Base-by-base conservation (phyloP, 345 rosid genomes). In the Diplotaxis tenuifolia region DNA sequence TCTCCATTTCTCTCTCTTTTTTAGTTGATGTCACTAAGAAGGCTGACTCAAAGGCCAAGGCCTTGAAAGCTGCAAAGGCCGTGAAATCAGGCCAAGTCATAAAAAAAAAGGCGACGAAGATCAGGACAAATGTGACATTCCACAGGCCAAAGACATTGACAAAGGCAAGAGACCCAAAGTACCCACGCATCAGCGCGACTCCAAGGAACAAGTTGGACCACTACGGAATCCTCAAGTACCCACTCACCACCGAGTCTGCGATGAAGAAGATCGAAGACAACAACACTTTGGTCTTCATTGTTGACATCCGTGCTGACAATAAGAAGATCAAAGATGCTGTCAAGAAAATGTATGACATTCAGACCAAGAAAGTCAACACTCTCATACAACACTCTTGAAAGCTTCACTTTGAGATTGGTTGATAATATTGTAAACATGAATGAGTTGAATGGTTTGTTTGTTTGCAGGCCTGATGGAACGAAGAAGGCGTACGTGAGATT, bases 221-320 rank as follows among this genome's bases (percentile, higher is more conserved):
- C 3, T 85, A 85, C 79, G 85, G 80, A 29, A 85, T 85, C 62
- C 78, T 87, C 66, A 87, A 85, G 74, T 84, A 67, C 28, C 91
- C 91, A 7, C 84, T 87, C 57, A 87, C 91, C 1, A 85, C 91
- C 0, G 86, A 87, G 57, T 87, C 89, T 0, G 91, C 91, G 6
- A 87, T 87, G 89, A 85, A 87, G 75, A 87, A 87, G 79, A 85
- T 87, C 4, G 87, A 87, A 60, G 89, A 87, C 54, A 87, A 84
- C 85, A 87, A 82, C 79, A 87, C 91, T 14, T 62, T 87, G 49
- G 89, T 85, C 9, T 87, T 78, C 70, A 78, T 78, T 27, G 91
- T 87, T n/a, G 89, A 87, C 66, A 73, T 85, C 54, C 84, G 86
- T 67, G 88, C 91, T 23, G 86, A 82, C 83, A 85, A 87, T 86